Evolutionary conservation across 768 basidiomycete genomes (phyloP).

Genomic region (Cystofilobasidium macerans): DNA sequence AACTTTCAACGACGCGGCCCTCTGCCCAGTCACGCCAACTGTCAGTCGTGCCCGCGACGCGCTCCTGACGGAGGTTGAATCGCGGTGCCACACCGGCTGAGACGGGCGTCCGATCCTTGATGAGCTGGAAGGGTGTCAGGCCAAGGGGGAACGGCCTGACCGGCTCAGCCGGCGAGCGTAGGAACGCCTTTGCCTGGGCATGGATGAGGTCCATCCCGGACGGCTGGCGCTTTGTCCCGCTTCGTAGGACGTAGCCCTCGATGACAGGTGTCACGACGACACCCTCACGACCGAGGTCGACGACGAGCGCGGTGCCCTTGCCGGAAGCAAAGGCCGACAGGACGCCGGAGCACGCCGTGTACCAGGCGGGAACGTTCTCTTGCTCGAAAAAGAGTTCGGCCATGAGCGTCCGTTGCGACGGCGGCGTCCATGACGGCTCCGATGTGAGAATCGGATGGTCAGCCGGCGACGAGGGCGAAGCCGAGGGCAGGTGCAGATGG

Average conservation of each 20-base stretch:
- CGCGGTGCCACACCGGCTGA: conserved; percentile 56
- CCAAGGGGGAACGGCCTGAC: conserved; percentile 9
- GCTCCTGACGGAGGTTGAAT: conserved; percentile 64
- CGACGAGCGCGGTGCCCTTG: conserved; percentile 89
- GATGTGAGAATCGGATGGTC: conserved; percentile 90
- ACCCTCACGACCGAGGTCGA: conserved; percentile 81
- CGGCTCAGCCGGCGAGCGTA: conserved; percentile 26
- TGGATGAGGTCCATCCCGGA: conserved; percentile 49
- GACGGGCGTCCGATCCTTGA: conserved; percentile 61
- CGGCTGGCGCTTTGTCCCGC: conserved; percentile 57
- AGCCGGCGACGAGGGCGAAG: conserved; percentile 43
- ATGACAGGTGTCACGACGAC: conserved; percentile 90
- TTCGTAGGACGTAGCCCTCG: conserved; percentile 92
- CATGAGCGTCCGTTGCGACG: conserved; percentile 84
- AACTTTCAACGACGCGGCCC: conserved; percentile 74
- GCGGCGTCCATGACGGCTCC: conserved; percentile 92
- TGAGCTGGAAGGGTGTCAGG: conserved; percentile 64
- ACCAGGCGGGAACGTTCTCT: conserved; percentile 87
- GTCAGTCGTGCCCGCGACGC: conserved; percentile 58
- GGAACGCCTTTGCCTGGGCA: conserved; percentile 61
- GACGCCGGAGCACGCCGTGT: conserved; percentile 88
- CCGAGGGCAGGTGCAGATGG: conserved; percentile 51
- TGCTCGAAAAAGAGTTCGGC: conserved; percentile 97
- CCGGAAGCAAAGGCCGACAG: conserved; percentile 96
- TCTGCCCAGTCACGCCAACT: conserved; percentile 76